Evolutionary conservation across 2,329 filamentous ascomycete species (phyloP), one percentile per base, ranked within the genome.

Genomic region (Ophioceras dolichostomum): DNA sequence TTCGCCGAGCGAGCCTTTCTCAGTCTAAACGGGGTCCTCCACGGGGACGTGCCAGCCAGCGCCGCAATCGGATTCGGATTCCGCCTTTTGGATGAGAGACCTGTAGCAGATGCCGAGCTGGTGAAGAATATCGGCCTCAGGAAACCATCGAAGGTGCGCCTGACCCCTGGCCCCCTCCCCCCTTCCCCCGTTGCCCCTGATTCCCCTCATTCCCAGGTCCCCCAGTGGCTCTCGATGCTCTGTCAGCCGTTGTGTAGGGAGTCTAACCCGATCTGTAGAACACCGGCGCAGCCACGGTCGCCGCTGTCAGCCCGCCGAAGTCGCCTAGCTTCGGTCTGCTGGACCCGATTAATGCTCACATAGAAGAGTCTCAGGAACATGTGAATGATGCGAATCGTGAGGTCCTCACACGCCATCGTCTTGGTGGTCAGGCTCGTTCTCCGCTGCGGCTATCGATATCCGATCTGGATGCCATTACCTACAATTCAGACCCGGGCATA

Each of bases 1-100:
- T 60, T 55, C 19, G 49, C 54, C 17, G 58, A 65, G 12, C 64
- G 71, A 20, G 49, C 62, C 1, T 70, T 56, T 41, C 51, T 76
- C 17, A 69, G 66, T 44, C 53, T 77, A 14, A 51, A 70, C 42
- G 65, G 60, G 4, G 55, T 76, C 17, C 49, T 57, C n/a, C 51
- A 65, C 17, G 69, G 61, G 6, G 66, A 73, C 34, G 54, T 74
- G 4, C 61, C 63, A 1, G 59, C 68, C 5, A 65, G 62, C 4
- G 66, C 63, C 4, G 66, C 65, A 6, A 55, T 59, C 2, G 72
- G 68, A 1, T 76, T 63, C 44, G 66, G 71, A 12, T 76, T 76
- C 41, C 61, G 69, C 35, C 46, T 58, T 5, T 36, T 58, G 24
- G 48, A 60, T 19, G 47, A 50, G 6, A 54, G 69, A n/a, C 71